Evolutionary conservation across 345 rosid genomes (phyloP).

Genomic region (Excoecaria agallocha): DNA sequence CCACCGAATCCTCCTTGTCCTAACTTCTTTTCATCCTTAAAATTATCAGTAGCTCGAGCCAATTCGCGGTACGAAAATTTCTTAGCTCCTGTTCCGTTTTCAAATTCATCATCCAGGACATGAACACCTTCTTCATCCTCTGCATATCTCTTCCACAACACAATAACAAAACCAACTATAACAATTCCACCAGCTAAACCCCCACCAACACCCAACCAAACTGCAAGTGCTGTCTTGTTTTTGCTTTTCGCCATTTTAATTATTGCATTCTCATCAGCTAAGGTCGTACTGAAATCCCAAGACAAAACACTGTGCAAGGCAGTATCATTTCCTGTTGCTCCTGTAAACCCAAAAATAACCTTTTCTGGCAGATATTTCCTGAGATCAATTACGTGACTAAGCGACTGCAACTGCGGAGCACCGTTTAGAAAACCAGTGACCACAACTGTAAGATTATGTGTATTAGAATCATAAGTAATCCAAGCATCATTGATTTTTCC

Average conservation of each 20-base stretch:
- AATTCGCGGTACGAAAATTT: slow-evolving; percentile 18
- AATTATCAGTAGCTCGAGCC: slow-evolving; percentile 17
- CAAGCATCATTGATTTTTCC: slow-evolving; percentile 43
- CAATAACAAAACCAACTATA: neutral
- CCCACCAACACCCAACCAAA: slow-evolving; percentile 4
- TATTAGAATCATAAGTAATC: slow-evolving; percentile 46
- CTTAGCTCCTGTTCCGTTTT: slow-evolving; percentile 24
- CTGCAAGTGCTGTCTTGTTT: slow-evolving; percentile 2
- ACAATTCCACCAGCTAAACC: neutral
- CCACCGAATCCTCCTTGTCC: slow-evolving; percentile 31
- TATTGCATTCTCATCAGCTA: neutral
- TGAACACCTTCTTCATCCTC: slow-evolving; percentile 5
- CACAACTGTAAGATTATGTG: slow-evolving; percentile 47
- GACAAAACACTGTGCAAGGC: slow-evolving; percentile 16
- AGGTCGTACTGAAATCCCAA: slow-evolving; percentile 21
- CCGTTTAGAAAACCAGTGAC: slow-evolving; percentile 19
- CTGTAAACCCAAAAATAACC: slow-evolving; percentile 26
- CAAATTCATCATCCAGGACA: slow-evolving; percentile 18
- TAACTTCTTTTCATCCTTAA: slow-evolving; percentile 18
- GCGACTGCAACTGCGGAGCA: slow-evolving; percentile 8
- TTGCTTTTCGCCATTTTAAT: neutral
- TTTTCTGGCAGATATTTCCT: slow-evolving; percentile 13
- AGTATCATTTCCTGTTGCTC: slow-evolving; percentile 16
- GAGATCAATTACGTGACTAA: slow-evolving; percentile 8
- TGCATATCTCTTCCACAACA: slow-evolving; percentile 1